Conservation (phyloP, 2,329 filamentous ascomycete genomes). For the Drechslerella dactyloides region DNA sequence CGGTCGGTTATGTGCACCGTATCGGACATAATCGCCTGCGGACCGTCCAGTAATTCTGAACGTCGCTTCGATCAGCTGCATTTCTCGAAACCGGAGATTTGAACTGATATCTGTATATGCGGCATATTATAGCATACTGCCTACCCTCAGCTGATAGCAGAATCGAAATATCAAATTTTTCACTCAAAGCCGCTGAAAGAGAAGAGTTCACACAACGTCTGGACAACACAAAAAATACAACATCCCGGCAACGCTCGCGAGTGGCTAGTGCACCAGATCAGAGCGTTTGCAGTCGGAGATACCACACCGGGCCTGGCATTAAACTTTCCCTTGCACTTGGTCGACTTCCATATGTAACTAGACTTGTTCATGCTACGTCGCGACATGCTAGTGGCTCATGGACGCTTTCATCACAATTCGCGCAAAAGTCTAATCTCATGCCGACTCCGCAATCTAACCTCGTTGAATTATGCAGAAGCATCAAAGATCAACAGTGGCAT, state of each 20-base stretch:
- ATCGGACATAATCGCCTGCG: background rate
- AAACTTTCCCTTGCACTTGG: background rate
- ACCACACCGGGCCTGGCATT: background rate
- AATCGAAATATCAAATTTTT: no score
- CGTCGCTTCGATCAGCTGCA: constrained; percentile 2
- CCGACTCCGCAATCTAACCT: constrained; percentile 4
- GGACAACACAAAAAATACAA: constrained; percentile 31
- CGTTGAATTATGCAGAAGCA: background rate
- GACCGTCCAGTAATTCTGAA: background rate
- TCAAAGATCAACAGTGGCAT: background rate
- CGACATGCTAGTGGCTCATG: background rate
- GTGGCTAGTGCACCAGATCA: background rate
- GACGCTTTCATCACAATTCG: constrained; percentile 7
- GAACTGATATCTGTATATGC: background rate
- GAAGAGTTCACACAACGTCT: background rate
- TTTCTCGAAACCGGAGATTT: background rate
- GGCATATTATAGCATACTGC: background rate
- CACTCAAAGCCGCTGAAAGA: background rate
- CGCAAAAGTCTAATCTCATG: background rate
- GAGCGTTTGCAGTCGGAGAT: constrained; percentile 4
- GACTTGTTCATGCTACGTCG: background rate
- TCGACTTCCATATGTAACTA: background rate
- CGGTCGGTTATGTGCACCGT: background rate
- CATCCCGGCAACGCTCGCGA: background rate
- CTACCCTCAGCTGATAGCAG: background rate